Evolutionary conservation across 306 rosid genomes (phyloP).

Genomic region (Abrus precatorius): DNA sequence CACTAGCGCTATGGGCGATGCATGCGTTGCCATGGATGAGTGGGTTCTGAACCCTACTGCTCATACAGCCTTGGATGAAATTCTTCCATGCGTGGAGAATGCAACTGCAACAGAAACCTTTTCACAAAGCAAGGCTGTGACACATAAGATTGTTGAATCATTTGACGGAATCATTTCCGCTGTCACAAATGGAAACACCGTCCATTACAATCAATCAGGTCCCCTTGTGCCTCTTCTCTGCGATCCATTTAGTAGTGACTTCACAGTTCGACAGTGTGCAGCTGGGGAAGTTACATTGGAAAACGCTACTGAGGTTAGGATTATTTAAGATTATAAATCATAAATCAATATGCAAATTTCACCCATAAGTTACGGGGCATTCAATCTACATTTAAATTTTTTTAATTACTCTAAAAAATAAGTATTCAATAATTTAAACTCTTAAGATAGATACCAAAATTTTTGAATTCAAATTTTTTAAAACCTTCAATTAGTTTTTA

Average conservation of each 20-base stretch:
- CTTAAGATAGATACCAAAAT: too few species aligned
- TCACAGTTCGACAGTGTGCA: conserved; percentile 53
- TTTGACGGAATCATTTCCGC: conserved; percentile 54
- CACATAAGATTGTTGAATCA: conserved; percentile 43
- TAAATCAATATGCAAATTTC: too few species aligned
- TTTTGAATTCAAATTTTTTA: too few species aligned
- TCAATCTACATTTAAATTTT: too few species aligned
- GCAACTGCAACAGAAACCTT: conserved; percentile 61
- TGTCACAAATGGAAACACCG: conserved; percentile 46
- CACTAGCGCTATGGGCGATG: conserved; percentile 71
- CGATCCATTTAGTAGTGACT: conserved; percentile 62
- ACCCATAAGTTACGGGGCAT: too few species aligned
- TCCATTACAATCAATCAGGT: conserved; percentile 74
- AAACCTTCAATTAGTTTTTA: too few species aligned
- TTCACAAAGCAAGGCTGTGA: conserved; percentile 56
- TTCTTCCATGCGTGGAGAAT: conserved; percentile 82
- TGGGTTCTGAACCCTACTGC: conserved; percentile 78
- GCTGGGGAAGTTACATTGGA: conserved; percentile 60
- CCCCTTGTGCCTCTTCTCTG: conserved; percentile 70
- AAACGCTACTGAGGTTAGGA: conserved; percentile 60
- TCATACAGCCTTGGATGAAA: conserved; percentile 83
- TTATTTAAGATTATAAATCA: too few species aligned
- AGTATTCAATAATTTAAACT: too few species aligned
- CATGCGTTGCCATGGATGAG: conserved; percentile 88
- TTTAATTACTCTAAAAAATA: too few species aligned